Percentiles rank a stretch among this genome's conserved stretches.
Conservation (phyloP, 495 filamentous ascomycete species). For the Aspergillus nanangensis region DNA sequence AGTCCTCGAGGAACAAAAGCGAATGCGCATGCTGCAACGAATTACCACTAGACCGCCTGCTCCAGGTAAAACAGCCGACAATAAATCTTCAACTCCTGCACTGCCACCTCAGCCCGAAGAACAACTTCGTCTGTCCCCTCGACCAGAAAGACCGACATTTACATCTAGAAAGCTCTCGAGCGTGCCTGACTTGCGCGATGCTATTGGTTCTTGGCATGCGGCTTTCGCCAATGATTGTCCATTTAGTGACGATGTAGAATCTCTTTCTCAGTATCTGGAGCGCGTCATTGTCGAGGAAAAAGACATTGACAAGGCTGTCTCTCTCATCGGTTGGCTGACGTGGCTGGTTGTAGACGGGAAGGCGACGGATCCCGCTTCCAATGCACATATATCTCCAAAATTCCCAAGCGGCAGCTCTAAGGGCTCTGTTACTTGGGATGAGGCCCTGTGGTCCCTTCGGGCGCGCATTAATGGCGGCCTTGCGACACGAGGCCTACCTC, state of each 20-base stretch:
- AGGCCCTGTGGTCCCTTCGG: constrained; percentile 53
- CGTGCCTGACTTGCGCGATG: constrained; percentile 53
- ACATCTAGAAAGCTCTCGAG: constrained; percentile 54
- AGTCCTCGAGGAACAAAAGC: constrained; percentile 67
- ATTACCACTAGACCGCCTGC: constrained; percentile 26
- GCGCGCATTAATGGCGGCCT: constrained; percentile 57
- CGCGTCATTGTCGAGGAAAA: constrained; percentile 67
- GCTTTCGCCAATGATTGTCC: constrained; percentile 66
- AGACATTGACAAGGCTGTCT: constrained; percentile 70
- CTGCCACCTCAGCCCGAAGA: constrained; percentile 27
- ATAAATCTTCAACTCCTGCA: constrained; percentile 35
- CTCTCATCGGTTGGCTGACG: constrained; percentile 63
- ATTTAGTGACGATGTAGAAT: constrained; percentile 69
- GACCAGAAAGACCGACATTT: constrained; percentile 56
- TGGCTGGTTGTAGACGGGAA: constrained; percentile 61
- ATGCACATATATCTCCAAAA: not conserved
- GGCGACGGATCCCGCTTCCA: constrained; percentile 12
- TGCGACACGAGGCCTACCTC: constrained; percentile 57
- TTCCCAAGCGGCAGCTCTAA: not conserved
- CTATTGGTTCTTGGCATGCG: constrained; percentile 62
- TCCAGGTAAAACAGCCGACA: constrained; percentile 21
- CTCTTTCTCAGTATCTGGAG: constrained; percentile 62
- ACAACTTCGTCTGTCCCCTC: constrained; percentile 44
- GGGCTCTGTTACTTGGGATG: constrained; percentile 33
- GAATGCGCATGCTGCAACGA: constrained; percentile 46